phyloP scores from a whole-genome alignment of 78 protist species.

The Dictyostelium intermedium region DNA sequence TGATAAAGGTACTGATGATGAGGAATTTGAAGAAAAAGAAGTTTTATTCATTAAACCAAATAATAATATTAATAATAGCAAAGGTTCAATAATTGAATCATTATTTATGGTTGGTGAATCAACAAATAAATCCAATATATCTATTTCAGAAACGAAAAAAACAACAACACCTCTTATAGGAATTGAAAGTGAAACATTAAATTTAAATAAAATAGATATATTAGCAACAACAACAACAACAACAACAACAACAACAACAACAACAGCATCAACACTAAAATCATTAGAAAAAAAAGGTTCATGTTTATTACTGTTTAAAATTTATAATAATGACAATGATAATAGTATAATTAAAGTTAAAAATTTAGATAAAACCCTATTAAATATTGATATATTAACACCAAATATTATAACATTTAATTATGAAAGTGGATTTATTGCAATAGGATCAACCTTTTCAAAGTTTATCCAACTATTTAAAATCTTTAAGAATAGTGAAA shows the following conservation, averaged over 20 bases:
- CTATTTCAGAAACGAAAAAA: not conserved
- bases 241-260: not conserved
- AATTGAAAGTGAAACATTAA: not conserved
- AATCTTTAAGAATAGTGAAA: not conserved
- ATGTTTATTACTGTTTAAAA: not conserved
- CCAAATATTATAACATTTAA: not conserved
- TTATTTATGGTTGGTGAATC: not conserved
- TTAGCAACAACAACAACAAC: not conserved
- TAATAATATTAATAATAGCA: not conserved
- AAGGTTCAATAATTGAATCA: not conserved
- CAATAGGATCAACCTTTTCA: not conserved
- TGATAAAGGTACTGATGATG: not conserved
- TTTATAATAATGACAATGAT: not conserved
- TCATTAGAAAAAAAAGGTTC: not conserved
- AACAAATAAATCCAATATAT: not conserved
- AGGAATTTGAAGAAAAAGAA: not conserved
- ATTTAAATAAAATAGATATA: not conserved
- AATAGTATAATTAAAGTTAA: not conserved
- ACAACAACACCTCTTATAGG: not conserved
- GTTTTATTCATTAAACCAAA: not conserved
- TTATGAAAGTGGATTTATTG: not conserved
- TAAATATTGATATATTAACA: not conserved
- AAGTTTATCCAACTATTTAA: not conserved
- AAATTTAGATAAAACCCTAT: not conserved
- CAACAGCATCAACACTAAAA: not conserved